Base-by-base conservation (phyloP, 345 rosid genomes). In the Kandelia obovata region DNA sequence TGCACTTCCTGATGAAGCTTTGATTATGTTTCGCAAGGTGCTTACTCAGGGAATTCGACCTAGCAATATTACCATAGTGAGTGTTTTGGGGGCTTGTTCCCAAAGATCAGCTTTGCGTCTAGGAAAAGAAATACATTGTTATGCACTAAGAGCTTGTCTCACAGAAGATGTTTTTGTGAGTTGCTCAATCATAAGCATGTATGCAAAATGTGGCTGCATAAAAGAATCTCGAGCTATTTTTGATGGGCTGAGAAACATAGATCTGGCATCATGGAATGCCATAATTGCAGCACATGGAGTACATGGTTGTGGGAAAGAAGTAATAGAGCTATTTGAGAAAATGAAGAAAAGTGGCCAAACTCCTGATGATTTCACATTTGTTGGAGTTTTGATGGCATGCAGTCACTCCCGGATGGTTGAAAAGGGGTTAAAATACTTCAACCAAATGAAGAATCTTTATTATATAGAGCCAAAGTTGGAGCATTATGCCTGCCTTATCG, bases 401-500 rank as follows among this genome's bases (percentile, higher is more conserved):
- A 79, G 77, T 74, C 96, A 89, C 71, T 77, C 83, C 0, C 88
- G 87, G 43, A 53, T 78, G 61, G 75, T 89, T 63, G 79, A 84
- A 55, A 81, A 81, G 52, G 92, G 96, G 56, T n/a, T 89, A 63
- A 79, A 74, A 57, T 80, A 80, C 76, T 78, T 87, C 74, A 68
- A 70, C 47, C 76, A 74, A 75, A 87, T 87, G 89, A 77, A 66
- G 62, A 67, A 56, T 20, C 43, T 39, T 8, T 74, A 78, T 65
- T 66, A 75, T 26, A 2, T 83, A 47, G 75, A 83, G 37, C 93
- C 92, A 62, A 72, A 68, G 67, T n/a, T 86, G 56, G 88, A 89
- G 83, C 89, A 85, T 79, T 88, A 88, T 74, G 84, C 90, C 56
- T 87, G 91, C 75, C 78, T 84, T 58, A 81, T 88, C 25, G 97